Evolutionary conservation across 2,329 filamentous ascomycete species (phyloP).

Genomic region (Penicillium sp.): DNA sequence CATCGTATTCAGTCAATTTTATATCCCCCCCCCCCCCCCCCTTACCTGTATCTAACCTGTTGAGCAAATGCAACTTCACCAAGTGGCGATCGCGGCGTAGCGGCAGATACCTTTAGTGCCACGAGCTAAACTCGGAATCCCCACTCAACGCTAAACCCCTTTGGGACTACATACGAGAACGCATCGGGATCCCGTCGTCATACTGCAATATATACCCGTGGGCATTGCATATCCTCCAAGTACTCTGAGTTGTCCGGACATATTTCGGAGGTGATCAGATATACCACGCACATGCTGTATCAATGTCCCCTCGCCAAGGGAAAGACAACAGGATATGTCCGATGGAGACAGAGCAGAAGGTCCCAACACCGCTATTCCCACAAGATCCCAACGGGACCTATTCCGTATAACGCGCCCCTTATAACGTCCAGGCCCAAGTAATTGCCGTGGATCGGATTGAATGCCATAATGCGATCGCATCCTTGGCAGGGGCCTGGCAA

Average conservation of each 20-base stretch:
- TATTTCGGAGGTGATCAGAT: not conserved
- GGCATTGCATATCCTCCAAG: not conserved
- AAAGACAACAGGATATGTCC: too few species aligned
- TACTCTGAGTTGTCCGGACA: not conserved
- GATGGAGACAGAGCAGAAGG: too few species aligned
- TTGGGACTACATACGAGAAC: constrained; percentile 18
- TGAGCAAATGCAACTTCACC: not conserved
- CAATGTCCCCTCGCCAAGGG: too few species aligned
- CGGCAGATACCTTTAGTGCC: constrained; percentile 12
- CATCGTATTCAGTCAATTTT: not conserved
- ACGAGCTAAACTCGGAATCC: constrained; percentile 25
- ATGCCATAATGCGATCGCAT: not conserved
- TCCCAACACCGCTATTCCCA: not conserved
- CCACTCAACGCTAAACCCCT: constrained; percentile 14
- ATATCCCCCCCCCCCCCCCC: too few species aligned
- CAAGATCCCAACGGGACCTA: not conserved
- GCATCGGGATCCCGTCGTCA: constrained; percentile 14
- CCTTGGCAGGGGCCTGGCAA: not conserved
- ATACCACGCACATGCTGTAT: not conserved
- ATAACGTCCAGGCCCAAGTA: not conserved
- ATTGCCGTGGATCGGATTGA: not conserved
- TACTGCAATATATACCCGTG: not conserved
- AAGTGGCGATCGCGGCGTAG: not conserved
- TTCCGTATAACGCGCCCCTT: not conserved
- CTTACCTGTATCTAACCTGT: not conserved